Evolutionary conservation across 306 rosid genomes (phyloP), one percentile per base, ranked within the genome.

Genomic region (Arachis stenosperma): DNA sequence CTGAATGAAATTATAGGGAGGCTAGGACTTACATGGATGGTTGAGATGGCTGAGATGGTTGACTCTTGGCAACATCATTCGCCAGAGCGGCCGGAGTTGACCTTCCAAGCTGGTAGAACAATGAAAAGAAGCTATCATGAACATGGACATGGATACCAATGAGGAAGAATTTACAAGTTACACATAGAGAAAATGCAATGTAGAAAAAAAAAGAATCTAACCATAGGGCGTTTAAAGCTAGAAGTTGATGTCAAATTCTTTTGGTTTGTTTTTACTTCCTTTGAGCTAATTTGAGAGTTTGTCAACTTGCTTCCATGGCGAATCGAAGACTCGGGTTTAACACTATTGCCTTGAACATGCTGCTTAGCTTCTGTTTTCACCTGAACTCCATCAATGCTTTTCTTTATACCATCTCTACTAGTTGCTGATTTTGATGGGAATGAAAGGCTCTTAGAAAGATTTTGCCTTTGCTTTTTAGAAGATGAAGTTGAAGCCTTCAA

Each of bases 381-480:
- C 2, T 77, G 81, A 66, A 78, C 61, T 37, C 80, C 90, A 72
- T 86, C 89, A 39, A 82, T 55, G 74, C 89, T 93, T 81, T 89
- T 93, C 86, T 84, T 91, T 84, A 86, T 72, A 59, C 70, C 75
- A 55, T 87, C 94, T 17, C 73, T 81, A 69, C 65, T 57, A 73
- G 79, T 71, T 71, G 87, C 74, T 71, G 87, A 74, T 81, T 80
- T 90, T n/a, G 89, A 47, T 9, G 97, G 96, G 73, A 91, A 87
- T 27, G 96, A 84, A 65, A 88, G 85, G 77, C 96, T 94, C 81
- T 89, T 96, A 66, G 96, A 86, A 69, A 89, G 84, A 40, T 66
- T 55, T 68, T 75, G 76, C 75, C 81, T 80, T 17, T 77, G 90
- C 67, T 62, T 84, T 29, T 82, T 86, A 78, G 90, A 63, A 58